Evolutionary conservation across 1,139 yeast genomes (phyloP), one percentile per base, ranked within the genome.

Genomic region (Taphrina flavorubra): DNA sequence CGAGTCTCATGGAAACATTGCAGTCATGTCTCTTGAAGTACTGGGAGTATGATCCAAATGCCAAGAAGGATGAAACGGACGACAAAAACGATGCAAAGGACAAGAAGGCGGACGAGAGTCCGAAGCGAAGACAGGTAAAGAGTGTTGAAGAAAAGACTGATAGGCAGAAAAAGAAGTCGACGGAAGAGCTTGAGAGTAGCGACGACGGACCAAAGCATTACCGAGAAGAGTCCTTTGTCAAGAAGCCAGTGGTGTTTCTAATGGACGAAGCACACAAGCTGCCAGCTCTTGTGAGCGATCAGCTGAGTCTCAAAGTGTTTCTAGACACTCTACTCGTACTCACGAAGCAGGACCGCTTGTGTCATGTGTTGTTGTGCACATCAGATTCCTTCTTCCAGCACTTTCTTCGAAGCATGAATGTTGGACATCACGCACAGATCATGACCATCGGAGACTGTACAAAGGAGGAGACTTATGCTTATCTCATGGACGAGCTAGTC

Each of bases 321-420:
- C 61, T 63, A 10, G 67, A 63, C 53, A 63, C 67, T 7, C 55
- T 63, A 34, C 47, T 63, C 34, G 67, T 63, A n/a, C 55, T 63
- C 36, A 63, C 67, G 14, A 63, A 63, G 39, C 67, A 63, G 42
- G 67, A 63, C 37, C 60, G 67, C 18, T 40, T 63, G 44, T 63
- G 67, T 46, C 61, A 53, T 46, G 59, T 56, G 18, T 18, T 63
- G 37, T 37, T 63, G 46, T 53, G 60, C 34, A 63, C 67, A 16
- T 42, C 55, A n/a, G 67, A 63, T 37, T 55, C 67, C 6, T 63
- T 63, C 67, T 63, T 63, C 36, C 67, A 63, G 46, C 67, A 63
- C 56, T 63, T 63, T 37, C 37, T 63, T 16, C 46, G 67, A 11
- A 31, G 46, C 18, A 46, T 63, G 44, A 63, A 63, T 44, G 67